phyloP scores from a whole-genome alignment of 148 eudicot species.

The Beta vulgaris region DNA sequence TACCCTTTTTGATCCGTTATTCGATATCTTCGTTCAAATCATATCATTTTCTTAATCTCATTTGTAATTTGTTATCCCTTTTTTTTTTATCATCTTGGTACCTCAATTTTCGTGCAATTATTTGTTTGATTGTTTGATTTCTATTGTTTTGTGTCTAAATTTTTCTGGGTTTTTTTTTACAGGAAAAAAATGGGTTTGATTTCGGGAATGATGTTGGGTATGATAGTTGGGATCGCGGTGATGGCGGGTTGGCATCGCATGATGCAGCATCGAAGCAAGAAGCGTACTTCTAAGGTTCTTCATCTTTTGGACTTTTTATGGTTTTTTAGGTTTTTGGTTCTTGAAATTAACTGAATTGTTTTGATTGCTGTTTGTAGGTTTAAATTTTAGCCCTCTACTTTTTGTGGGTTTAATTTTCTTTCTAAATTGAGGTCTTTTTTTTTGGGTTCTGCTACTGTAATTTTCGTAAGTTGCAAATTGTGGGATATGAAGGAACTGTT shows the following conservation, averaged over 20 bases:
- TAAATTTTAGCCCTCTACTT: background rate
- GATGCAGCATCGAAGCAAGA: slow-evolving; percentile 71
- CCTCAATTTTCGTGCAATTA: background rate
- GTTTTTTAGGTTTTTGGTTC: slow-evolving; percentile 1
- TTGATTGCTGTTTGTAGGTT: slow-evolving; percentile 7
- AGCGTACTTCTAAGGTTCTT: slow-evolving; percentile 72
- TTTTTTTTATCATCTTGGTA: slow-evolving; percentile 10
- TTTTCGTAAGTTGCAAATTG: background rate
- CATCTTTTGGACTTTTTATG: background rate
- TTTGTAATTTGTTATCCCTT: slow-evolving; percentile 1
- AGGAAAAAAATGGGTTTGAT: slow-evolving; percentile 71
- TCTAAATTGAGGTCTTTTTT: background rate
- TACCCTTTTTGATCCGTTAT: slow-evolving; percentile 30
- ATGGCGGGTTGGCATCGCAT: slow-evolving; percentile 93
- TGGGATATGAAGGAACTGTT: background rate
- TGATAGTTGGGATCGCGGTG: slow-evolving; percentile 61
- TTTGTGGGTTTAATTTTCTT: background rate
- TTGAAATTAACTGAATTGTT: slow-evolving; percentile 1
- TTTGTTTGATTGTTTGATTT: background rate
- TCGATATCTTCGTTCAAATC: slow-evolving; percentile 3
- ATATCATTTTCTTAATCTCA: slow-evolving; percentile 3
- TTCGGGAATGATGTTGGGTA: slow-evolving; percentile 80
- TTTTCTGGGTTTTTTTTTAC: background rate
- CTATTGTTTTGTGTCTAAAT: slow-evolving; percentile 1
- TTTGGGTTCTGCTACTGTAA: background rate